Percentiles rank a stretch among this genome's conserved stretches.
Evolutionary conservation across 2,329 filamentous ascomycete species (phyloP).

Genomic region (Colletotrichum sp.): DNA sequence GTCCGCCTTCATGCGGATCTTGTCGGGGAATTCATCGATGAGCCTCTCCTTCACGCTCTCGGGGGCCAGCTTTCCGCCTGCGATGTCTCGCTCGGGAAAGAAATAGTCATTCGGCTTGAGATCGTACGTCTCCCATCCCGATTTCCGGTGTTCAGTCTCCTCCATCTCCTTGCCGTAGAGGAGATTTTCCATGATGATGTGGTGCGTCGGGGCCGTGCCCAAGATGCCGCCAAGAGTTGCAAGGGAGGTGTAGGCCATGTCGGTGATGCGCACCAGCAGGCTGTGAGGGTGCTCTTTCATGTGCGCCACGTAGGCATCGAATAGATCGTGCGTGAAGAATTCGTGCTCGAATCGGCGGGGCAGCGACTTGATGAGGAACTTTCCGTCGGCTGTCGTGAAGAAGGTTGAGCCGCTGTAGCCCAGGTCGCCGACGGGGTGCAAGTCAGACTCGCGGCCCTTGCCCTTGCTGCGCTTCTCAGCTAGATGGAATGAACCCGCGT

Average conservation of each 20-base stretch:
- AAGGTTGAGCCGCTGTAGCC: slow-evolving; percentile 81
- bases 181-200: slow-evolving; percentile 81
- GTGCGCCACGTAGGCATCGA: slow-evolving; percentile 68
- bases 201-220: slow-evolving; percentile 68
- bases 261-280: slow-evolving; percentile 73
- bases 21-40: slow-evolving; percentile 71
- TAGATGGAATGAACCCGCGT: slow-evolving; percentile 38
- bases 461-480: slow-evolving; percentile 20
- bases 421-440: slow-evolving; percentile 69
- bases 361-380: slow-evolving; percentile 74
- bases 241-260: slow-evolving; percentile 65
- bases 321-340: slow-evolving; percentile 71
- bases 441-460: slow-evolving; percentile 39
- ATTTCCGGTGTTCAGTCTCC: slow-evolving; percentile 33
- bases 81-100: slow-evolving; percentile 75
- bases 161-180: slow-evolving; percentile 62
- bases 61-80: slow-evolving; percentile 65
- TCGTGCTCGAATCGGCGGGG: slow-evolving; percentile 72
- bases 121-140: slow-evolving; percentile 73
- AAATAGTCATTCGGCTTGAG: slow-evolving; percentile 79
- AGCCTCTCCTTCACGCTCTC: slow-evolving; percentile 70
- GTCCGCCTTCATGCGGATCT: slow-evolving; percentile 59
- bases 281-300: slow-evolving; percentile 65
- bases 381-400: slow-evolving; percentile 69
- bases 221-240: slow-evolving; percentile 64